A percentile compares a stretch with the other conserved stretches of the same genome.
phyloP scores from a whole-genome alignment of 23 red algal genomes.

The Gracilaria vermiculophylla region DNA sequence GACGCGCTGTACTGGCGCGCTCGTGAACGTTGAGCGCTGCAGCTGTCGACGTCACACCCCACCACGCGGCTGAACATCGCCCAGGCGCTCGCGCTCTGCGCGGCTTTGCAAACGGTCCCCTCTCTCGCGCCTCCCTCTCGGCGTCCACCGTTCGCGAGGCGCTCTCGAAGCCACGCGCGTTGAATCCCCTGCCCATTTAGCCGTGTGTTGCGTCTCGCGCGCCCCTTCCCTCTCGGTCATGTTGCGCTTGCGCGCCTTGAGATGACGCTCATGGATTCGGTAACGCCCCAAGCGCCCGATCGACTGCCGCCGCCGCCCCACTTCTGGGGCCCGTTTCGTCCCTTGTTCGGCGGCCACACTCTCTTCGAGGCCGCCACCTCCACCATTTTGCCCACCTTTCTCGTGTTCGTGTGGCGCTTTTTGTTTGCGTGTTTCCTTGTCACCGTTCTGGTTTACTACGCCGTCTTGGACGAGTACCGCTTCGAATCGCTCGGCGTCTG shows the following conservation, averaged over 20 bases:
- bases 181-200: too few species aligned
- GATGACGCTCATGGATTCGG: background rate
- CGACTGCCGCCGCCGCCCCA: background rate
- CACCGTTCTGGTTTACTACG: constrained; percentile 21
- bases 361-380: constrained; percentile 55
- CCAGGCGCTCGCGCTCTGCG: too few species aligned
- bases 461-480: background rate
- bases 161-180: too few species aligned
- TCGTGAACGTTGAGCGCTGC: too few species aligned
- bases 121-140: too few species aligned
- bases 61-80: too few species aligned
- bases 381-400: constrained; percentile 29
- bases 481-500: constrained; percentile 28
- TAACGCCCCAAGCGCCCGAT: constrained; percentile 6
- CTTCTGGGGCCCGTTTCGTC: constrained; percentile 65
- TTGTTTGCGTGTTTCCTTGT: constrained; percentile 40
- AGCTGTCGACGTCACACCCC: too few species aligned
- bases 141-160: too few species aligned
- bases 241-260: background rate
- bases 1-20: too few species aligned
- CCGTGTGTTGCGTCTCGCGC: too few species aligned
- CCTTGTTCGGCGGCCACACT: constrained; percentile 54
- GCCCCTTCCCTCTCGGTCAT: background rate
- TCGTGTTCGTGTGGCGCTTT: constrained; percentile 47
- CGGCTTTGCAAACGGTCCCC: too few species aligned